Percentiles rank a stretch among this genome's conserved stretches.
Evolutionary conservation across 164 flowering plant species (phyloP).

Genomic region (Umbilicus rupestris): DNA sequence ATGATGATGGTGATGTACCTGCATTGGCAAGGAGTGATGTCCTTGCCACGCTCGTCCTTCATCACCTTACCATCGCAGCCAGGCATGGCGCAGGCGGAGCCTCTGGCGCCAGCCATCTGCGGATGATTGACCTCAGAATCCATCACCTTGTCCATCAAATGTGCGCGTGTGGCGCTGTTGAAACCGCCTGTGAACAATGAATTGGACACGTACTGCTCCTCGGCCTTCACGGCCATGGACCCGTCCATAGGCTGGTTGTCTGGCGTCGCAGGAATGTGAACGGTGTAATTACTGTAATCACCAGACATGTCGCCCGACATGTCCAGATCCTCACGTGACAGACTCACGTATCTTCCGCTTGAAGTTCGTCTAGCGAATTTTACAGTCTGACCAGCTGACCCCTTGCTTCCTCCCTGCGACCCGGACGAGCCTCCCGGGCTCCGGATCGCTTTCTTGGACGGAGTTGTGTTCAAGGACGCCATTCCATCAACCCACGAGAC

Average conservation of each 20-base stretch:
- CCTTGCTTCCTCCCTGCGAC: not conserved
- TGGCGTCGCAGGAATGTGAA: slow-evolving; percentile 57
- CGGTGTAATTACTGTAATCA: slow-evolving; percentile 33
- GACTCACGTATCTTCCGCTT: slow-evolving; percentile 7
- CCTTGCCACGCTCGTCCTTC: slow-evolving; percentile 52
- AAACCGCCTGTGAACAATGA: slow-evolving; percentile 64
- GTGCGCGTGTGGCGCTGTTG: slow-evolving; percentile 51
- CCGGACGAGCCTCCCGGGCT: not conserved
- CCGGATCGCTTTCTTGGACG: slow-evolving; percentile 8
- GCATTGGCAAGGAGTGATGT: slow-evolving; percentile 62
- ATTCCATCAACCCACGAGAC: not conserved
- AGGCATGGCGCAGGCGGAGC: slow-evolving; percentile 39
- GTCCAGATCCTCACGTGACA: slow-evolving; percentile 7
- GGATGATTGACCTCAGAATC: slow-evolving; percentile 52
- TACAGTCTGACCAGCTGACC: not conserved
- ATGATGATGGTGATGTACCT: not conserved
- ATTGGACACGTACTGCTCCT: slow-evolving; percentile 61
- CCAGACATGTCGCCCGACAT: slow-evolving; percentile 7
- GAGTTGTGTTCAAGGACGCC: slow-evolving; percentile 9
- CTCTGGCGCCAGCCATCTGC: slow-evolving; percentile 68
- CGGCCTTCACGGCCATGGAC: slow-evolving; percentile 41
- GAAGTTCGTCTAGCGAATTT: slow-evolving; percentile 6
- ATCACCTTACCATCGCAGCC: slow-evolving; percentile 54
- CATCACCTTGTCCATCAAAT: slow-evolving; percentile 59
- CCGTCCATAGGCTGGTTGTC: slow-evolving; percentile 58